A percentile compares a stretch with the other conserved stretches of the same genome.
Evolutionary conservation across 148 eudicot species (phyloP).

Genomic region (Arctostaphylos glauca): DNA sequence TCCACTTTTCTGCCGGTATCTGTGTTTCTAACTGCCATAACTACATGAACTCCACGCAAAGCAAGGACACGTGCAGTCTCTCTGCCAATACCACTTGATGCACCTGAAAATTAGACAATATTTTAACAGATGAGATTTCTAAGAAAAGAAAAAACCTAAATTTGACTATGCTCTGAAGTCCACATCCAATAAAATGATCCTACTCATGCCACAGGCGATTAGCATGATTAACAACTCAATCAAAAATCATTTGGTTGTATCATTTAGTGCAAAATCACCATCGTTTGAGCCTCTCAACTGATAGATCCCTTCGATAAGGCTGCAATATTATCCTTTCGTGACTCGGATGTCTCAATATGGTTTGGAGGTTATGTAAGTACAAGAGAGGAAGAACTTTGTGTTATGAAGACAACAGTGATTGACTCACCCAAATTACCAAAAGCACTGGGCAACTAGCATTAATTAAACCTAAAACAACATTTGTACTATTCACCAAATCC

Average conservation of each 20-base stretch:
- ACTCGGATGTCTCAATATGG: neutral
- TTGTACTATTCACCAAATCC: neutral
- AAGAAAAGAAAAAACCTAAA: neutral
- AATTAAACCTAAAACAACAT: too few species aligned
- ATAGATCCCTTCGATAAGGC: neutral
- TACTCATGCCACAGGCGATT: neutral
- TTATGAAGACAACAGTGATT: neutral
- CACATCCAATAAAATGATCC: neutral
- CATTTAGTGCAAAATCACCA: neutral
- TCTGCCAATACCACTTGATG: slow-evolving; percentile 57
- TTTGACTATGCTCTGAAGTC: neutral
- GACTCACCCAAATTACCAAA: neutral
- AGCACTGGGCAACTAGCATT: neutral
- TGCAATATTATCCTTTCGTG: neutral
- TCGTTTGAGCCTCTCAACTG: neutral
- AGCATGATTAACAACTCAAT: neutral
- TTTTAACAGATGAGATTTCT: neutral
- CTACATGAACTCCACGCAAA: too few species aligned
- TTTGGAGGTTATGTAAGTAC: neutral
- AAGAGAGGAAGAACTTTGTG: neutral
- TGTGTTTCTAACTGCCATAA: neutral
- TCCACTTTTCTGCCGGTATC: slow-evolving; percentile 53
- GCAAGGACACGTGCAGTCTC: too few species aligned
- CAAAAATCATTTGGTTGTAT: neutral
- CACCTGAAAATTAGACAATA: slow-evolving; percentile 48